Conservation (phyloP, 441 rosid genomes). For the Daphne laureola region DNA sequence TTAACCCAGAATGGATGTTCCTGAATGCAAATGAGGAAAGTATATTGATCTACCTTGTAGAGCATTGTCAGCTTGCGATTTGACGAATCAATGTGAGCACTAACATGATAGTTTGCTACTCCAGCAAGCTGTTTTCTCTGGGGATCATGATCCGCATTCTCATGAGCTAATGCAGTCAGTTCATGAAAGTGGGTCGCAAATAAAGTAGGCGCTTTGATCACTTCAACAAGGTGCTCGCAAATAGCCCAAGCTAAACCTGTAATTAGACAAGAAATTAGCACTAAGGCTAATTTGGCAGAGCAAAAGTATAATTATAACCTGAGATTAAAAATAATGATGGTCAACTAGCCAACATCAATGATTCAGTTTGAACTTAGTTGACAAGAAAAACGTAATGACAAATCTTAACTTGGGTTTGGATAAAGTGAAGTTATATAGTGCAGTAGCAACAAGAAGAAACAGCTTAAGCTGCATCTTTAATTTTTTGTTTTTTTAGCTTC, state of each 20-base stretch:
- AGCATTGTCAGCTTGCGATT: conserved; percentile 94
- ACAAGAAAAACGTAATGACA: too few species aligned
- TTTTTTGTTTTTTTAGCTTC: too few species aligned
- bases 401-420: too few species aligned
- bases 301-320: too few species aligned
- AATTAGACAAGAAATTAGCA: conserved; percentile 7
- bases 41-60: conserved; percentile 62
- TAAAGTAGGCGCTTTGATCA: conserved; percentile 82
- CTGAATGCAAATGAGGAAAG: not conserved
- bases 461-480: too few species aligned
- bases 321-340: too few species aligned
- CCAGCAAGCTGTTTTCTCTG: conserved; percentile 49
- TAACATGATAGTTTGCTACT: conserved; percentile 92
- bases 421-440: too few species aligned
- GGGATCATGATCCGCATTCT: conserved; percentile 32
- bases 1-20: too few species aligned
- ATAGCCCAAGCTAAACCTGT: conserved; percentile 99
- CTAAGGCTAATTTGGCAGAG: too few species aligned
- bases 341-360: too few species aligned
- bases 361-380: too few species aligned
- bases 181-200: conserved; percentile 99
- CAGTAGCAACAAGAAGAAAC: too few species aligned
- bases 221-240: conserved; percentile 91
- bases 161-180: conserved; percentile 81
- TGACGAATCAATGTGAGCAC: conserved; percentile 88